Percentiles rank a stretch among this genome's conserved stretches.
Evolutionary conservation across 208 protist species (phyloP).

Genomic region (Acanthamoeba comandoni): DNA sequence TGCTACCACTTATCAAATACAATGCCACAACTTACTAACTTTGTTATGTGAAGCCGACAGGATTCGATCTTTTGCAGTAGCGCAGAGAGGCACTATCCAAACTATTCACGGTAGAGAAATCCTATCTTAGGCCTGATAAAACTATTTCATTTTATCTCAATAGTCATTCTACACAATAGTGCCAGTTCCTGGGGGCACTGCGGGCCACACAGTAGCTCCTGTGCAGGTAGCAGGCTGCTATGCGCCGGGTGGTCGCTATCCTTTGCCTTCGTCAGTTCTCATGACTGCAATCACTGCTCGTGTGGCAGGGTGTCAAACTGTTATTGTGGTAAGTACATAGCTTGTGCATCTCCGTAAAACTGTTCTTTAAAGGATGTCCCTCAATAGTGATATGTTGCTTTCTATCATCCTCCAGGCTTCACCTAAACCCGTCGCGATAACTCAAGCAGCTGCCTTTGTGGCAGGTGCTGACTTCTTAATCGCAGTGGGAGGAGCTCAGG

Average conservation of each 20-base stretch:
- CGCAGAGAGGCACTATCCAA: constrained; percentile 55
- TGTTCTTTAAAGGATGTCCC: background rate
- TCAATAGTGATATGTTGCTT: background rate
- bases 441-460: constrained; percentile 84
- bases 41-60: constrained; percentile 18
- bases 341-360: too few relatives aligned
- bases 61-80: constrained; percentile 71
- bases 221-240: constrained; percentile 86
- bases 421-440: constrained; percentile 80
- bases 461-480: constrained; percentile 83
- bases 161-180: constrained; percentile 14
- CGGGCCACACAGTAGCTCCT: constrained; percentile 82
- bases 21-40: too few relatives aligned
- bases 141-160: too few relatives aligned
- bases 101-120: constrained; percentile 8
- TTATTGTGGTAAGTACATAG: constrained; percentile 37
- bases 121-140: too few relatives aligned
- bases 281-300: constrained; percentile 89
- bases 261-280: constrained; percentile 88
- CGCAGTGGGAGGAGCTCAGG: constrained; percentile 87
- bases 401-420: constrained; percentile 81
- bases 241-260: constrained; percentile 86
- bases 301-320: constrained; percentile 84
- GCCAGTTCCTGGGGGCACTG: constrained; percentile 82
- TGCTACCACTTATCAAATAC: too few relatives aligned